Evolutionary conservation across 192 early-diverging fungal genomes (phyloP).

Genomic region (Coemansia interrupta): DNA sequence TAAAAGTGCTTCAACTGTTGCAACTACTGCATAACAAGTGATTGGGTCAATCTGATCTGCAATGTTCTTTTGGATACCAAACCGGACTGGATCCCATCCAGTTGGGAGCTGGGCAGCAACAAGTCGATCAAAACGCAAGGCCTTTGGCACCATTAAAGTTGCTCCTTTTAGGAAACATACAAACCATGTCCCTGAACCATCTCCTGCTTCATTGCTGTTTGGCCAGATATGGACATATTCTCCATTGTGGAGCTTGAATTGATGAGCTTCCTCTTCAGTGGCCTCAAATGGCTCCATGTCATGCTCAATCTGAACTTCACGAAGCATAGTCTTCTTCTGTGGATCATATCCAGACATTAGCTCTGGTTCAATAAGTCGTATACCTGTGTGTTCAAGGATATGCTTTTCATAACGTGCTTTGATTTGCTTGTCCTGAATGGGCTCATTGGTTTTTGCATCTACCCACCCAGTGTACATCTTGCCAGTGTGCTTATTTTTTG

Average conservation of each 20-base stretch:
- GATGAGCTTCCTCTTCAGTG: conserved; percentile 81
- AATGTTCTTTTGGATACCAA: conserved; percentile 87
- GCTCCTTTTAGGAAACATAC: conserved; percentile 85
- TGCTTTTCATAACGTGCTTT: conserved; percentile 89
- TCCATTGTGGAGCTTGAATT: conserved; percentile 81
- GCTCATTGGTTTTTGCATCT: conserved; percentile 78
- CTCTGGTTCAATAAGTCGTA: conserved; percentile 88
- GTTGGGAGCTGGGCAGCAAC: conserved; percentile 92
- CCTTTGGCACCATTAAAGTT: conserved; percentile 86
- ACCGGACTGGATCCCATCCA: conserved; percentile 87
- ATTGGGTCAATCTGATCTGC: conserved; percentile 86
- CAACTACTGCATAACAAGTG: conserved; percentile 83
- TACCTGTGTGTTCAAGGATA: conserved; percentile 88
- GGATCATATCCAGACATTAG: conserved; percentile 88
- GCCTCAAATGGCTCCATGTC: conserved; percentile 87
- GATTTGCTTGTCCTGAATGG: conserved; percentile 79
- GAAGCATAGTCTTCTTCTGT: conserved; percentile 73
- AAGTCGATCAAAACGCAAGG: conserved; percentile 79
- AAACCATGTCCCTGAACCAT: conserved; percentile 58
- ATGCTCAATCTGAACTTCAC: conserved; percentile 84
- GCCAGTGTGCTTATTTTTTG: conserved; percentile 65
- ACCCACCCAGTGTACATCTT: conserved; percentile 85
- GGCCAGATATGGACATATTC: conserved; percentile 62
- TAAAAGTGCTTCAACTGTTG: conserved; percentile 87
- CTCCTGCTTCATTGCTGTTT: not conserved